These are phyloP conservation scores for Eleusine coracana DNA, from an alignment of 176 grass and related monocot genomes.

Conservation along the genomic window DNA sequence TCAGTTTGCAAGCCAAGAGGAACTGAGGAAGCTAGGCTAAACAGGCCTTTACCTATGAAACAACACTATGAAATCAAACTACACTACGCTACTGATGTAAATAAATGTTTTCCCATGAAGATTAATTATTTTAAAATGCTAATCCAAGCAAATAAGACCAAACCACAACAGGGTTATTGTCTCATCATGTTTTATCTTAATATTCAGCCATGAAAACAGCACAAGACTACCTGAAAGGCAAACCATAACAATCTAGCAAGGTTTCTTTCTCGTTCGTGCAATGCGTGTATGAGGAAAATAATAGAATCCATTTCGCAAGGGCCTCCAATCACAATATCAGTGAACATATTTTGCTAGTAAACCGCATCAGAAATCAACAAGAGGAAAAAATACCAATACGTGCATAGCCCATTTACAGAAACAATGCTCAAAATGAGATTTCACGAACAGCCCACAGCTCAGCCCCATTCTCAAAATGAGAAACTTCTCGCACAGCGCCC, in stretches of 20 bases:
- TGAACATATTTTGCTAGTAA: neutral
- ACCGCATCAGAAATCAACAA: constrained; percentile 6
- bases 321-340: neutral
- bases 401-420: constrained; percentile 15
- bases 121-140: constrained; percentile 24
- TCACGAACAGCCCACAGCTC: neutral
- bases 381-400: neutral
- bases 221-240: constrained; percentile 24
- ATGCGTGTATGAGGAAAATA: neutral
- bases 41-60: neutral
- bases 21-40: neutral
- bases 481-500: neutral
- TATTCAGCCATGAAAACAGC: constrained; percentile 12
- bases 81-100: neutral
- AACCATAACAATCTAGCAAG: neutral
- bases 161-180: neutral
- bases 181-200: neutral
- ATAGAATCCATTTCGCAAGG: neutral
- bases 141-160: neutral
- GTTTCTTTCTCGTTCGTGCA: neutral
- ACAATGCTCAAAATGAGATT: neutral
- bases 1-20: constrained; percentile 17
- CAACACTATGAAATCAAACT: neutral
- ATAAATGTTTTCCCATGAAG: neutral
- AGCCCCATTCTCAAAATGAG: neutral